phyloP scores from a whole-genome alignment of 139 green algal species.

The Monoraphidium neglectum region DNA sequence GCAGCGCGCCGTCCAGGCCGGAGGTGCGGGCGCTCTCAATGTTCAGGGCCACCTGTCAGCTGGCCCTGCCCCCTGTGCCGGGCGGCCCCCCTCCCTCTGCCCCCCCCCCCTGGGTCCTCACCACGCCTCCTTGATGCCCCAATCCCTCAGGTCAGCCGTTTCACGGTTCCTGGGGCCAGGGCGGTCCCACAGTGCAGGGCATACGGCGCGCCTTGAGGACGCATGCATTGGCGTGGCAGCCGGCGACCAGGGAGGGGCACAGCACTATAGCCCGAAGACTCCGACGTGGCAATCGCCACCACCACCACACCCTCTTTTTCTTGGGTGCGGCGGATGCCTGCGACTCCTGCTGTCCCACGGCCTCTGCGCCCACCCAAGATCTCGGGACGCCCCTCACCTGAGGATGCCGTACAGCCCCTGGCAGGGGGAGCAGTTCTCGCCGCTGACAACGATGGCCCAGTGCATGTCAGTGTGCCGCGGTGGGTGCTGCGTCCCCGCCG shows the following conservation, averaged over 20 bases:
- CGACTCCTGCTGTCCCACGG: neutral
- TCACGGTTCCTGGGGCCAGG: too few species aligned
- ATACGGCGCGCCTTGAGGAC: neutral
- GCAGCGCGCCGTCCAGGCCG: too few species aligned
- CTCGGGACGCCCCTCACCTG: neutral
- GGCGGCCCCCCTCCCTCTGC: neutral
- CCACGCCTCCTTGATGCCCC: neutral
- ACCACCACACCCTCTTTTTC: neutral
- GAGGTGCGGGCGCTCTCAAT: too few species aligned
- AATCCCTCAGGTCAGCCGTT: too few species aligned
- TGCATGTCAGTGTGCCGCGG: slow-evolving; percentile 4
- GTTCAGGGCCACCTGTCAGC: too few species aligned
- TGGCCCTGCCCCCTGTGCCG: too few species aligned
- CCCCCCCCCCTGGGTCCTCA: neutral
- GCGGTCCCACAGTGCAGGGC: too few species aligned
- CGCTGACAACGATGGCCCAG: slow-evolving; percentile 53
- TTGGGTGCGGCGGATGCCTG: neutral
- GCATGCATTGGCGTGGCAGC: neutral
- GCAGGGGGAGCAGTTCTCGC: slow-evolving; percentile 63
- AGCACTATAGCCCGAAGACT: neutral
- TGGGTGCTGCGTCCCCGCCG: slow-evolving; percentile 41
- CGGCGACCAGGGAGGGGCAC: neutral
- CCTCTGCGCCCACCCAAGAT: neutral
- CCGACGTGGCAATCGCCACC: neutral
- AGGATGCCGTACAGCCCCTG: slow-evolving; percentile 40